Conservation (phyloP, 306 rosid species). For the Medicago arabica region DNA sequence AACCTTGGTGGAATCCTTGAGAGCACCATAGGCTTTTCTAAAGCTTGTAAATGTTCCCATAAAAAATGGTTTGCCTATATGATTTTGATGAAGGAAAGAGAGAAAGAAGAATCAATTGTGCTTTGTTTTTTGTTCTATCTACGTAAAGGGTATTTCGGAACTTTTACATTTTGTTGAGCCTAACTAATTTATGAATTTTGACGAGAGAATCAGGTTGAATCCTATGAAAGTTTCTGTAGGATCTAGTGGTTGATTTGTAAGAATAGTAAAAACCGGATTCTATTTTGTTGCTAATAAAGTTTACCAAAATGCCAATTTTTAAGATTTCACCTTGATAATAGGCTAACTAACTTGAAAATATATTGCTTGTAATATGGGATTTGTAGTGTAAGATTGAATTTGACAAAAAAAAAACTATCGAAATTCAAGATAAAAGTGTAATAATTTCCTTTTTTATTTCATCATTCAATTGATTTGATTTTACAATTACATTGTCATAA, state of each 20-base stretch:
- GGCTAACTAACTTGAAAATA: not conserved
- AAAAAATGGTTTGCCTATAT: constrained; percentile 21
- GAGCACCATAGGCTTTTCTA: constrained; percentile 93
- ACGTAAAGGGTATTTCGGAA: constrained; percentile 39
- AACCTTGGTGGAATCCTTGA: constrained; percentile 94
- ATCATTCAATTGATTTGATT: not conserved
- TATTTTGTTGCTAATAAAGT: not conserved
- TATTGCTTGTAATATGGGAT: not conserved
- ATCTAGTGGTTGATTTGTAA: constrained; percentile 31
- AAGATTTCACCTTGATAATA: not conserved
- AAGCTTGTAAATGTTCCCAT: constrained; percentile 94
- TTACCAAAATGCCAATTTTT: constrained; percentile 22
- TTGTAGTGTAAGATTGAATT: not conserved
- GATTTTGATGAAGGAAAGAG: constrained; percentile 43
- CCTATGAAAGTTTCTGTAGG: constrained; percentile 26
- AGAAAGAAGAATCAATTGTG: constrained; percentile 51
- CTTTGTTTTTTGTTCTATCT: constrained; percentile 43
- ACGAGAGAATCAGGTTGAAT: constrained; percentile 38
- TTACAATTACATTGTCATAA: not conserved
- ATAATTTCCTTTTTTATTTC: not conserved
- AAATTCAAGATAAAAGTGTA: not conserved
- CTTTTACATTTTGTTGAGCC: not conserved
- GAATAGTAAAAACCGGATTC: constrained; percentile 36
- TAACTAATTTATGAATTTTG: constrained; percentile 45
- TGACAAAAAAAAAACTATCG: not conserved